Evolutionary conservation across 768 basidiomycete species (phyloP), one percentile per base, ranked within the genome.

Genomic region (Tubosaeta sp.): DNA sequence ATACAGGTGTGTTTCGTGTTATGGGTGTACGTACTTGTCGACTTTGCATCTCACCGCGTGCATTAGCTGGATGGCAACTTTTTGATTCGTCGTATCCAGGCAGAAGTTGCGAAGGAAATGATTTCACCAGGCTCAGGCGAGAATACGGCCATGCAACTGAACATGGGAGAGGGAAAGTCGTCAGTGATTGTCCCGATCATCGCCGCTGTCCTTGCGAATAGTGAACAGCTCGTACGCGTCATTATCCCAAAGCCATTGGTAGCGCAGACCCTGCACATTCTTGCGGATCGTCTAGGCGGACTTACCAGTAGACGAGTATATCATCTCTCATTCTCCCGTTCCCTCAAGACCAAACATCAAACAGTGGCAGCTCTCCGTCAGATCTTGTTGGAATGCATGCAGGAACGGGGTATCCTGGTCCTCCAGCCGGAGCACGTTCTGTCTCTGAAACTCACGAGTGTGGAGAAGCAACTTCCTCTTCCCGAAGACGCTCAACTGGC

Each of bases 161-260:
- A 80, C 39, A 82, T 82, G 80, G 80, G 80, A 3, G 81, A 82
- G 47, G 80, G 80, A 1, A 80, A 80, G 53, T 65, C 69, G 2
- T 71, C 68, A 0, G 69, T 70, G 7, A 71, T 80, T 24, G 69
- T 79, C 6, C 79, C 79, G 3, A 62, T 79, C 25, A 64, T 70
- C 5, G 62, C 71, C 0, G 59, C 71, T 1, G 58, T 66, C 7
- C 64, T 80, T 18, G 73, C 79, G 0, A 64, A 79, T 56, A 71
- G 73, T 4, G 14, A 65, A 2, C 69, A 60, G 29, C 65, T 80
- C 3, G 71, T 72, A 27, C 71, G 79, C 27, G 70, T 80, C 19
- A 62, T 80, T 3, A 71, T 76, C 18, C 64, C 77, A 32, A 78
- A 77, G 46, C 60, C 76, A 0, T 66, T 79, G 13, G 58, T 65